These are phyloP conservation scores for Fraxinus anomala DNA, from an alignment of 257 asterid species.

Conservation along the genomic window DNA sequence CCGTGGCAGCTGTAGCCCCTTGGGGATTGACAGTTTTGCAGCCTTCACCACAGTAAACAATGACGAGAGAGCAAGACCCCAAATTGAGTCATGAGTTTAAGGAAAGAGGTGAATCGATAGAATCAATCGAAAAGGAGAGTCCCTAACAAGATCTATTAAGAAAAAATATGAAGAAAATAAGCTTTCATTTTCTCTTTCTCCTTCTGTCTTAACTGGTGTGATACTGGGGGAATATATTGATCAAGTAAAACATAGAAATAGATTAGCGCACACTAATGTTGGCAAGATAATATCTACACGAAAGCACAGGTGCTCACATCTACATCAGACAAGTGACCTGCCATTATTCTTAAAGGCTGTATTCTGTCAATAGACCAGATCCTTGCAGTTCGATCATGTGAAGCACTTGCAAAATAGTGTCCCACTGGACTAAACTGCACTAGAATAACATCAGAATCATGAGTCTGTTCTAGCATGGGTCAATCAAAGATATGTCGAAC, in stretches of 20 bases:
- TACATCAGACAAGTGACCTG: constrained; percentile 97
- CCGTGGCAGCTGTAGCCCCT: neutral
- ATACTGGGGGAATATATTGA: neutral
- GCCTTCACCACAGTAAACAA: too few relatives aligned
- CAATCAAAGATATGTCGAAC: neutral
- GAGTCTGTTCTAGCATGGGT: constrained; percentile 10
- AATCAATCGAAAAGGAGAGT: neutral
- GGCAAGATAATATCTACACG: neutral
- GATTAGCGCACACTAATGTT: neutral
- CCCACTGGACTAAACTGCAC: constrained; percentile 97
- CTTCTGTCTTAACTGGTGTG: neutral
- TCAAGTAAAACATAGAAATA: neutral
- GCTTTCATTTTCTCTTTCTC: neutral
- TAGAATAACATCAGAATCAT: constrained; percentile 6
- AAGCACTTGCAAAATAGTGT: constrained; percentile 98
- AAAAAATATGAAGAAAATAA: neutral
- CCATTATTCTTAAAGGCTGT: constrained; percentile 94
- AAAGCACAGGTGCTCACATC: constrained; percentile 62
- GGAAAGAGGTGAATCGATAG: neutral
- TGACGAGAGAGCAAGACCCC: neutral
- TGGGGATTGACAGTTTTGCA: too few relatives aligned
- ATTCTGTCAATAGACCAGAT: constrained; percentile 94
- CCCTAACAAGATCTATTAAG: neutral
- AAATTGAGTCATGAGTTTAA: neutral
- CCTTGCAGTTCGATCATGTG: constrained; percentile 97